Base-by-base conservation (phyloP, 106 monocot species). In the Platanthera zijinensis region DNA sequence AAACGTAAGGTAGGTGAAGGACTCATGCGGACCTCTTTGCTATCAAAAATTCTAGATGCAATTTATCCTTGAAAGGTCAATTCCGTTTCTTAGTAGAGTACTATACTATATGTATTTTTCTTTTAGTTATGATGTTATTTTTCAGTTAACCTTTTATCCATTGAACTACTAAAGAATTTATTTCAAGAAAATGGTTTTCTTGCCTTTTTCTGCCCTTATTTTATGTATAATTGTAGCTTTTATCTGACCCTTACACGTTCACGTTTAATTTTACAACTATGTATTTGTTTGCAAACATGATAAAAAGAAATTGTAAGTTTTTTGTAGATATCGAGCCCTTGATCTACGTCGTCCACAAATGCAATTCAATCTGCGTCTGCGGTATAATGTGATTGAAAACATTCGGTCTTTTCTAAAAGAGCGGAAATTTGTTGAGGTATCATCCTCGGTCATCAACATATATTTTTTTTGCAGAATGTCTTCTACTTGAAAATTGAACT, bases 371-470 rank as follows among this genome's bases (percentile, higher is more conserved):
- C 50, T 97, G 52, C 78, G 91, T 69, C 72, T 97, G 72, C 89
- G 97, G 17, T 94, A 94, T 83, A 89, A 21, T 45, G 86, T 94
- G 51, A 86, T 94, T 47, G 94, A 97, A 80, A 78, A 80, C 52
- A 85, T 94, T 19, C 84, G 97, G 12, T 87, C 86, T 6, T 97
- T 86, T 82, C 78, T 97, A 75, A 94, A 97, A 84, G 91, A 97
- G 57, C 91, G 89, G 83, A 89, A 89, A 64, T 97, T 97, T 84
- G 82, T 97, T 10, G 97, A 97, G 86, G 97, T 97, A 93, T 69
- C 69, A 28, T 39, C 7, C 39, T 39, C 39, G 3, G 39, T 69
- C 69, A 28, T 39, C 7, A 13, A 14, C n/a, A 17, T 17, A n/a
- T 59, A 59, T 59, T 59, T 59, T 25, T 59, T 59, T 6, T 59